A percentile compares a stretch with the other conserved stretches of the same genome.
phyloP scores from a whole-genome alignment of 163 green algal genomes.

The Chlorella variabilis region DNA sequence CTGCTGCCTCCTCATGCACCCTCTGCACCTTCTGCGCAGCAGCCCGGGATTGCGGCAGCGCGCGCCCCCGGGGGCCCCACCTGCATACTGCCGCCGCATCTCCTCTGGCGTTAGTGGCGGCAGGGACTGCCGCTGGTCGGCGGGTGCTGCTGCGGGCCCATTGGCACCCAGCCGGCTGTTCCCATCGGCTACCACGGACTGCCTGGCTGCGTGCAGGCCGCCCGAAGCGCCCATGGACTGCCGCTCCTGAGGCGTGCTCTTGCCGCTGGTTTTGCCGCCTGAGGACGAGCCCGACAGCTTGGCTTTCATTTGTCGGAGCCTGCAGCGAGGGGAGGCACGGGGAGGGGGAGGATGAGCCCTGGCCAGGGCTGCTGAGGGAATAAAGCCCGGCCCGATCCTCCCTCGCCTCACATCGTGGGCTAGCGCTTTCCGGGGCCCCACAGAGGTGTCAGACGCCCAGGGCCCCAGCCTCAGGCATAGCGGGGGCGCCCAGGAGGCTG shows the following conservation, averaged over 20 bases:
- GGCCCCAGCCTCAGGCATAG: not conserved
- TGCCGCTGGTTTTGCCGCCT: not conserved
- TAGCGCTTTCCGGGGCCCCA: not conserved
- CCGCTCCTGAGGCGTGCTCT: conserved; percentile 9
- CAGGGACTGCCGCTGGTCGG: conserved; percentile 16
- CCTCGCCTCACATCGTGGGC: not conserved
- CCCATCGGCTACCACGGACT: not conserved
- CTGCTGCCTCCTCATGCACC: too few relatives aligned
- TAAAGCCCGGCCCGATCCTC: not conserved
- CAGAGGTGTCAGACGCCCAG: not conserved
- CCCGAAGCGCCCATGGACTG: not conserved
- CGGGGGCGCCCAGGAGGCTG: too few relatives aligned
- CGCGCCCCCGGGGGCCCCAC: too few relatives aligned
- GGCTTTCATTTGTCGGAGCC: conserved; percentile 42
- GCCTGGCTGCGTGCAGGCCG: not conserved
- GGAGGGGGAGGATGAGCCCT: not conserved
- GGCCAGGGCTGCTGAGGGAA: not conserved
- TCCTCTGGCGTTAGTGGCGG: conserved; percentile 36
- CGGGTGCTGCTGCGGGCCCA: conserved; percentile 5
- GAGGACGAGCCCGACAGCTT: conserved; percentile 35
- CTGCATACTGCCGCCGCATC: conserved; percentile 41
- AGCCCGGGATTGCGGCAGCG: too few relatives aligned
- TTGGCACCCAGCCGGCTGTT: conserved; percentile 9
- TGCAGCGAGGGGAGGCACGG: not conserved
- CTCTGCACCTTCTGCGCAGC: too few relatives aligned